A percentile compares a stretch with the other conserved stretches of the same genome.
Evolutionary conservation across 768 basidiomycete species (phyloP).

Genomic region (Suillus bovinus): DNA sequence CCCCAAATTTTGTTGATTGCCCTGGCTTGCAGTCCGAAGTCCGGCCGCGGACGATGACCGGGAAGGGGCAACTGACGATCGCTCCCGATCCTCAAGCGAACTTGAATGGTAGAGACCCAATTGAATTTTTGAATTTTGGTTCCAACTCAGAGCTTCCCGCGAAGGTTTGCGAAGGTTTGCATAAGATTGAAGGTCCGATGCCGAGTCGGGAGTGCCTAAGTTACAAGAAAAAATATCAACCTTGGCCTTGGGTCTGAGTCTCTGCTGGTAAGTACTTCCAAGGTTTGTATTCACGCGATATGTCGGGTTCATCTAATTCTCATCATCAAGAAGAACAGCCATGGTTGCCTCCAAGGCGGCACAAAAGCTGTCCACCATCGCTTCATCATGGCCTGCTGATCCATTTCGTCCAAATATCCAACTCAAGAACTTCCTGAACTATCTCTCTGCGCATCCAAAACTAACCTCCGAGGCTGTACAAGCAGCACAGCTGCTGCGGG

Average conservation of each 20-base stretch:
- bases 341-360: conserved; percentile 41
- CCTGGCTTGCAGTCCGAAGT: not conserved
- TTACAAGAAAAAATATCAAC: no score
- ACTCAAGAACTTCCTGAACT: conserved; percentile 61
- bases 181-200: conserved; percentile 6
- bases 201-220: not conserved
- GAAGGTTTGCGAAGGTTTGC: conserved; percentile 5
- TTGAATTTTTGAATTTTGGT: no score
- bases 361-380: conserved; percentile 54
- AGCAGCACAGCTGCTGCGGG: conserved; percentile 54
- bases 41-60: not conserved
- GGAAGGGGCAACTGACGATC: not conserved
- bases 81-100: not conserved
- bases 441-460: conserved; percentile 67
- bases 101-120: no score
- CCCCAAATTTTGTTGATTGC: not conserved
- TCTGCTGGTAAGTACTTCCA: not conserved
- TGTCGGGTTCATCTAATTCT: not conserved
- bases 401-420: conserved; percentile 80
- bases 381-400: conserved; percentile 65
- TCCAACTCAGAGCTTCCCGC: conserved; percentile 1
- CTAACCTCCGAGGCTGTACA: conserved; percentile 62
- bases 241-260: no score
- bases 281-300: not conserved
- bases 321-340: conserved; percentile 18